These are phyloP conservation scores for Globisporangium alternatum DNA, from an alignment of 352 stramenopile species.

Conservation along the genomic window DNA sequence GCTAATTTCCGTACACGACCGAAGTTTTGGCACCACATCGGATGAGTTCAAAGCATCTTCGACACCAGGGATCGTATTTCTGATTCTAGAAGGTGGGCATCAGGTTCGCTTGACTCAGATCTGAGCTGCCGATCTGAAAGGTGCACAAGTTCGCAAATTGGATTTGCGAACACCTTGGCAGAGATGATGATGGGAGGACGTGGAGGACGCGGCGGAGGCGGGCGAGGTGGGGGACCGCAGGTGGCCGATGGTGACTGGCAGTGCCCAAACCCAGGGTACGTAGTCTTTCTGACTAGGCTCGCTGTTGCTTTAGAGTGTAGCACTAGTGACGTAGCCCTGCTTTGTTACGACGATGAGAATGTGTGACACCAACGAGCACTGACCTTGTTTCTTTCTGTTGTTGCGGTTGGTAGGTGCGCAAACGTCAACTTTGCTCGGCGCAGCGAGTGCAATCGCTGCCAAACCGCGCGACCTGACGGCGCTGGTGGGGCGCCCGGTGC, in stretches of 20 bases:
- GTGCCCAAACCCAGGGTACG: conserved; percentile 76
- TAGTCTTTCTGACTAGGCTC: neutral
- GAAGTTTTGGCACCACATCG: neutral
- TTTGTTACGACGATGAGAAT: neutral
- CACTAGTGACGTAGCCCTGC: neutral
- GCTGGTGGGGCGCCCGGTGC: conserved; percentile 17
- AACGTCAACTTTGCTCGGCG: conserved; percentile 86
- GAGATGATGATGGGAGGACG: conserved; percentile 33
- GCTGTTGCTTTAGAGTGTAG: neutral
- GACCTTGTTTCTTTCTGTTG: neutral
- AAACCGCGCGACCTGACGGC: conserved; percentile 56
- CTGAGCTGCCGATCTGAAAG: neutral
- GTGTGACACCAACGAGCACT: neutral
- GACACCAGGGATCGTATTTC: too few species aligned
- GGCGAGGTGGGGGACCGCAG: conserved; percentile 47
- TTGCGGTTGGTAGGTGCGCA: conserved; percentile 45
- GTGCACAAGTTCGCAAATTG: neutral
- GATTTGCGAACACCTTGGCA: neutral
- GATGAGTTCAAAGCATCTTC: too few species aligned
- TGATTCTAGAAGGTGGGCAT: too few species aligned
- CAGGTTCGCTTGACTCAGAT: conserved; percentile 12
- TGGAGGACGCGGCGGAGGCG: conserved; percentile 29
- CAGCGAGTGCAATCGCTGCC: conserved; percentile 77
- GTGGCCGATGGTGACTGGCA: conserved; percentile 71
- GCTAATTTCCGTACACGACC: neutral